A percentile compares a stretch with the other conserved stretches of the same genome.
Evolutionary conservation across 805 yeast species (phyloP).

Genomic region (Myxozyma nipponensis): DNA sequence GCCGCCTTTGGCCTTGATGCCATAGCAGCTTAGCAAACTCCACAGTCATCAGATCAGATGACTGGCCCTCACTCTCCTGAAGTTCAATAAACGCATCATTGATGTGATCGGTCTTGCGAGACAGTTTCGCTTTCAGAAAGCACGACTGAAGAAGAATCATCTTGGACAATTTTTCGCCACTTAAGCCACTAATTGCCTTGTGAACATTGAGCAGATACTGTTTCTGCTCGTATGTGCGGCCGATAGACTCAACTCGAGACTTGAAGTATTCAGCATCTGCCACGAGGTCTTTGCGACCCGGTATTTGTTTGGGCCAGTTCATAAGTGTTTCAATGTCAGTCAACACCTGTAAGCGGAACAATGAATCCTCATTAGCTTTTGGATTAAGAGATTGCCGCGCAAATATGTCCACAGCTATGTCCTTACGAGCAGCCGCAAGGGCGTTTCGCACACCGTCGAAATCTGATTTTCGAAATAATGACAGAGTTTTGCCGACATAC

Average conservation of each 20-base stretch:
- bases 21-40: conserved; percentile 81
- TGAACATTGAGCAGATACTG: conserved; percentile 60
- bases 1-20: conserved; percentile 83
- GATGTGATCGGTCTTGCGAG: conserved; percentile 63
- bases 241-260: conserved; percentile 36
- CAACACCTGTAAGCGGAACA: conserved; percentile 57
- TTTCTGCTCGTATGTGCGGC: conserved; percentile 56
- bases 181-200: conserved; percentile 42
- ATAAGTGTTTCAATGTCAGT: conserved; percentile 51
- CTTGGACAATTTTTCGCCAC: too few species aligned
- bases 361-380: conserved; percentile 45
- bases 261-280: conserved; percentile 24
- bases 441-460: conserved; percentile 39
- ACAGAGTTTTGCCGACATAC: conserved; percentile 61
- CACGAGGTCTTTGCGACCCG: conserved; percentile 16
- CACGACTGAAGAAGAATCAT: too few species aligned
- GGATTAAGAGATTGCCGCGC: conserved; percentile 50
- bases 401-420: conserved; percentile 59
- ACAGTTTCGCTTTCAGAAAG: conserved; percentile 57
- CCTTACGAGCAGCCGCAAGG: conserved; percentile 49
- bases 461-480: conserved; percentile 42
- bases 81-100: conserved; percentile 71
- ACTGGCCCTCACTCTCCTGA: conserved; percentile 46
- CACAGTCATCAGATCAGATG: conserved; percentile 36
- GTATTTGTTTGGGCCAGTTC: conserved; percentile 2